Evolutionary conservation across 83 land plant species (phyloP), one percentile per base, ranked within the genome.

Genomic region (Picea abies): DNA sequence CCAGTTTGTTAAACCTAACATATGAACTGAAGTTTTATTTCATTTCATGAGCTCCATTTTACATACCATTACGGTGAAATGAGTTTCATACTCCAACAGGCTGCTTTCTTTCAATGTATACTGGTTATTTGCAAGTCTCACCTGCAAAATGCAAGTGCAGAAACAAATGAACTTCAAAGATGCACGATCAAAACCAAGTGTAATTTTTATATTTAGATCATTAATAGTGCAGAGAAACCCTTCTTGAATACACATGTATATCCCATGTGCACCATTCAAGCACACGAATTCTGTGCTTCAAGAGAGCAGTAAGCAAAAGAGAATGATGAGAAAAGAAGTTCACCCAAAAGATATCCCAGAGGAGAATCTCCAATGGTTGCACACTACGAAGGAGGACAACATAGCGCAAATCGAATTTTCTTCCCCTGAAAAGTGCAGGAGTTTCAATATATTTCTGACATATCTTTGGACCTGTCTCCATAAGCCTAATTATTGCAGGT

Each of bases 391-490:
- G 88, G 60, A 97, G 84, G 16, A 97, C 98, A 60, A 97, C 88
- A 84, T 95, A 97, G 39, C 99, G 96, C 56, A 97, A 87, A 85
- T 97, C 99, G 86, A 97, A 97, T 82, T 97, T 97, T 82, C 82
- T 93, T 64, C 96, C 96, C 78, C 85, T 85, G 75, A 91, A 97
- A 63, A 95, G 82, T 9, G 98, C 94, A 82, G 99, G 99, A 69
- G 78, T 87, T 81, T 97, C 99, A 82, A 97, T 92, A 84, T 97
- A 97, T 88, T 97, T 97, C 81, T 97, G 99, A 82, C 99, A 94
- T 75, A 97, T 97, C 82, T 97, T 97, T 8, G 99, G 99, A 63
- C 99, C 99, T 75, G 99, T 97, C 83, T 97, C 99, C 90, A 95
- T 92, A 39, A 92, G 91, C 41, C 99, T 86, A 63, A 96, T 90